Evolutionary conservation across 2,329 filamentous ascomycete species (phyloP), one percentile per base, ranked within the genome.

Genomic region (Penicillium oxalicum): DNA sequence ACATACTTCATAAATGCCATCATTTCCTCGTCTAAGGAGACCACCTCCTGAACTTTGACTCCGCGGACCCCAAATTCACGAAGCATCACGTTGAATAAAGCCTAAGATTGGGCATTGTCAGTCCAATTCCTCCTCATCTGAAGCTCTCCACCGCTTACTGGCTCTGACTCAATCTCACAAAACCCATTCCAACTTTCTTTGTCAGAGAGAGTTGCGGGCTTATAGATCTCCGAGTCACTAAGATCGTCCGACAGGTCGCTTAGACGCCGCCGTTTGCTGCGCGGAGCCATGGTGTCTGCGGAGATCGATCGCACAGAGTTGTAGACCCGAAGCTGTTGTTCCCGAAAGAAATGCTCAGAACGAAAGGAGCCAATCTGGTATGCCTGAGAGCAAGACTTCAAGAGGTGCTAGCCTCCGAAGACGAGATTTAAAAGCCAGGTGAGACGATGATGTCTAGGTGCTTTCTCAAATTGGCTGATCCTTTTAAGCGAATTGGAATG

Each of bases 1-100:
- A 32, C 76, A 61, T 69, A 87, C 81, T 84, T 80, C 29, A 91
- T 72, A 35, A 75, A 69, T n/a, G 73, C 72, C 28, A 90, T 71
- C 45, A 78, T 77, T 7, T 81, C 77, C 52, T 83, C 77, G 48
- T 94, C 88, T 13, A 95, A 72, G 32, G 79, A 77, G 51, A 89
- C 81, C 1, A 95, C 75, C 63, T 97, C 91, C 51, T 87, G 81
- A 0, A 91, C 79, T 55, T 83, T 86, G 50, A 90, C 78, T 44
- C 83, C 80, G 48, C 78, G 73, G 4, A 93, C 86, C 24, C 90
- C 90, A 51, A 93, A 82, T 42, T 90, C 83, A 32, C 79, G 78
- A 3, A 97, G 75, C 66, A 97, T 91, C 35, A 83, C 81, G 60
- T 90, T 93, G 74, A 97, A 96, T 59, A 91, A 84, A 27, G 81